phyloP scores from a whole-genome alignment of 2,329 filamentous ascomycete genomes.

The Cytospora schulzeri region DNA sequence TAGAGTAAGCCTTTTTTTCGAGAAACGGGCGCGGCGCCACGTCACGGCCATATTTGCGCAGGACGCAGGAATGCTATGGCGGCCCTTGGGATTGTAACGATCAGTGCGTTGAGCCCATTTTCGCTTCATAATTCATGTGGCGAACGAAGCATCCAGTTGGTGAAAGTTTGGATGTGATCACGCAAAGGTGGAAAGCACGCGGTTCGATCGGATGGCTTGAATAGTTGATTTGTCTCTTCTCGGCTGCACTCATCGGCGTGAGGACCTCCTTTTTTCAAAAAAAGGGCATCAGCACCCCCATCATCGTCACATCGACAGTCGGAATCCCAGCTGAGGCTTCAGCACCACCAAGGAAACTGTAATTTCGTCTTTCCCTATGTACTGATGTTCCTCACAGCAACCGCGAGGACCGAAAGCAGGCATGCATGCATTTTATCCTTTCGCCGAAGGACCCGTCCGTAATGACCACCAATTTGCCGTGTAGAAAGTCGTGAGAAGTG shows the following conservation, averaged over 20 bases:
- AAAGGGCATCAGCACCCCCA: constrained; percentile 15
- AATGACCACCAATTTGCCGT: constrained; percentile 29
- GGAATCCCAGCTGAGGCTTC: constrained; percentile 19
- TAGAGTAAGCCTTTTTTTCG: not conserved
- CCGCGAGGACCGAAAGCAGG: constrained; percentile 29
- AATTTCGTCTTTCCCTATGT: constrained; percentile 28
- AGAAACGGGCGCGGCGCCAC: not conserved
- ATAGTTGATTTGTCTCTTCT: constrained; percentile 23
- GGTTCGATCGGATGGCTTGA: constrained; percentile 15
- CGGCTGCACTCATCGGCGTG: constrained; percentile 16
- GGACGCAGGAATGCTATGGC: not conserved
- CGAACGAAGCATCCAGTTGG: not conserved
- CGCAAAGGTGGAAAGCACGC: not conserved
- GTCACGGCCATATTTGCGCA: not conserved
- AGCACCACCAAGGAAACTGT: constrained; percentile 25
- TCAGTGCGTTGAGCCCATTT: not conserved
- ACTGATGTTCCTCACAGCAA: constrained; percentile 26
- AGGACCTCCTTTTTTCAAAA: constrained; percentile 3
- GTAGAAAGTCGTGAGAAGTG: constrained; percentile 28
- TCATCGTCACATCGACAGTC: constrained; percentile 20
- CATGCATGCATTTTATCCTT: constrained; percentile 29
- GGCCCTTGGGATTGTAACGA: not conserved
- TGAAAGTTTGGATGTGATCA: not conserved
- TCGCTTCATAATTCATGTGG: not conserved
- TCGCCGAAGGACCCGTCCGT: constrained; percentile 29